Base-by-base conservation (phyloP, 2,329 filamentous ascomycete species). In the Pseudophaeomoniella oleicola region DNA sequence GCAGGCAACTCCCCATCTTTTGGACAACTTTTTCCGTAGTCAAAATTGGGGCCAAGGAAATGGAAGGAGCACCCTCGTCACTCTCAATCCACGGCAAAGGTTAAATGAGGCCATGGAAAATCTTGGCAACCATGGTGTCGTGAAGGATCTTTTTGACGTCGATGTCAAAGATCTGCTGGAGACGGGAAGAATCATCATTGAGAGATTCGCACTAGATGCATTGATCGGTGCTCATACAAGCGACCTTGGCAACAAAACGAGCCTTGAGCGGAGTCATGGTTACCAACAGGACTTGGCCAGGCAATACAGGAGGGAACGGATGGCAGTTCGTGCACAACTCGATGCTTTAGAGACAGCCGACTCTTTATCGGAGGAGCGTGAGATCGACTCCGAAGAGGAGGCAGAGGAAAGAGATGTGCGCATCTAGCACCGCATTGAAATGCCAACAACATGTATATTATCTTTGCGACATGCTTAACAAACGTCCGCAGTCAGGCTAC, bases 81-180 rank as follows among this genome's bases (percentile, higher is more conserved):
- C 83, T 1, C 66, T 64, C 12, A 41, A 36, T 4, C 9, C 31
- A 43, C 31, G 27, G 30, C 17, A 14, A 36, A 17, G 16, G n/a
- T 12, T 16, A 18, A 27, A 17, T 16, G 19, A 19, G 5, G 13
- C 9, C 11, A 65, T 94, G 52, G 68, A 71, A 36, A 62, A 72
- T 40, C 60, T 78, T 42, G 72, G 70, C 5, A 63, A 72, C 50
- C 71, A 86, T 42, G 84, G 81, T 14, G 72, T 75, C 38, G 78
- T 79, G 5, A 63, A 86, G 47, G 70, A 73, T 39, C 66, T 79
- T 40, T 64, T 70, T n/a, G 81, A 93, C 43, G 84, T 98, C 22
- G 90, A 96, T 59, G 85, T 98, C 43, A 98, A 96, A 71, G 83
- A 96, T 56, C 60, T 98, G 44, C 62, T 98, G 46, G 83, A 90